Evolutionary conservation across 2,329 filamentous ascomycete genomes (phyloP), one percentile per base, ranked within the genome.

Genomic region (Clarireedia sp.): DNA sequence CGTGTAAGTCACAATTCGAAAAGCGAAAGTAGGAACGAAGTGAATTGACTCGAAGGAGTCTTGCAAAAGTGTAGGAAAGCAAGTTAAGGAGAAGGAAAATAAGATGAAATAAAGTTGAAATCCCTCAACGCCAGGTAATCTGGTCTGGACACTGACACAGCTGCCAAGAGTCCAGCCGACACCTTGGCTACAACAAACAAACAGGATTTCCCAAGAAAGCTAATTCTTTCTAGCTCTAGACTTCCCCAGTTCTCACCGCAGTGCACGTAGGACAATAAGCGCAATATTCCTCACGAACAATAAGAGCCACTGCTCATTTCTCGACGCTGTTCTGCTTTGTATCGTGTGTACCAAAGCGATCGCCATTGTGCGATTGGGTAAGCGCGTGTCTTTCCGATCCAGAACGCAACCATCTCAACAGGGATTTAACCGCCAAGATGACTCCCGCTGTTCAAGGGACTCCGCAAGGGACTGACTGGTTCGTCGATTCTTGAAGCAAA

Each of bases 81-180:
- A 26, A 45, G 5, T 4, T 24, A n/a, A n/a, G 16, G 9, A 19
- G 40, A 12, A 46, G 12, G 10, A 24, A 14, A n/a, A 29, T 16
- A 7, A 24, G 10, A 46, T 14, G 5, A 29, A n/a, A 29, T n/a
- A 17, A 54, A 40, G 26, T 12, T 29, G 19, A 41, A 10, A 24
- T 38, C 48, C 21, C 37, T 41, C 5, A 17, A 43, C n/a, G 38
- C 16, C 38, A 41, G n/a, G 37, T 40, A 40, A 40, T 40, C 38
- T 41, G 38, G 10, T 5, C 14, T 12, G 5, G 37, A 16, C 19
- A 24, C 9, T 46, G 46, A 50, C 26, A 55, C 52, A 50, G 46
- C 46, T 55, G 52, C 52, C 52, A 55, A 55, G 46, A 26, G 17
- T 9, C 16, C 46, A 50, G 46, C 52, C 52, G 24, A 44, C 19